These are phyloP conservation scores for Effrenium voratum DNA, from an alignment of 73 alveolate genomes.

Conservation along the genomic window DNA sequence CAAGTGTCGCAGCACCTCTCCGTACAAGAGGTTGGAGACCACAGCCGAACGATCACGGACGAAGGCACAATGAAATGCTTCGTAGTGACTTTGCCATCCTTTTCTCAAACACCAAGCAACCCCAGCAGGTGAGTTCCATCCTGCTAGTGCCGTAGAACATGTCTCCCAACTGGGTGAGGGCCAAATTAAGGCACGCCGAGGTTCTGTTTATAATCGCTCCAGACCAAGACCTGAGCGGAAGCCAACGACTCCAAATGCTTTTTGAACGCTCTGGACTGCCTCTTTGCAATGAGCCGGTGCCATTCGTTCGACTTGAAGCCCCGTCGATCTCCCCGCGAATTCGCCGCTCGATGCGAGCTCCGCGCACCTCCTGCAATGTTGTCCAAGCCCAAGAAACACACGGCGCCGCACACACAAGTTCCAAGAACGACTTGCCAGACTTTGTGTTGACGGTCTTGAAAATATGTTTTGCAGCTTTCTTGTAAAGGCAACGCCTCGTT, in stretches of 20 bases:
- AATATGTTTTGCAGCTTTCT: too few species aligned
- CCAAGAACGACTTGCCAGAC: too few species aligned
- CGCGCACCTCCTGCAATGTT: too few species aligned
- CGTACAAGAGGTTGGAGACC: neutral
- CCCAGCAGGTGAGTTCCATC: neutral
- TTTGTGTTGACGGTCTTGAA: too few species aligned
- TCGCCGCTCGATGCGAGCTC: too few species aligned
- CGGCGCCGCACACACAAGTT: too few species aligned
- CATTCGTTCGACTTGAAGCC: neutral
- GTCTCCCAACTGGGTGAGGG: neutral
- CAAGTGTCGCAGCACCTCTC: neutral
- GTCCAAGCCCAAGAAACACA: too few species aligned
- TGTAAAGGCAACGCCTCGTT: too few species aligned
- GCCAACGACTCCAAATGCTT: neutral
- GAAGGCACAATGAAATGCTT: neutral
- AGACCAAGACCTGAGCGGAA: neutral
- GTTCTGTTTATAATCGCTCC: neutral
- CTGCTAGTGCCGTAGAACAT: neutral
- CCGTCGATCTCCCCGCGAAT: too few species aligned
- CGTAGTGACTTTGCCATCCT: neutral
- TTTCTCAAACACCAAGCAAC: neutral
- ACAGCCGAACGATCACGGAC: neutral
- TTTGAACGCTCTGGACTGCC: neutral
- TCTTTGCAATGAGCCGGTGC: neutral
- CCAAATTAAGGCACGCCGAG: neutral